Conservation (phyloP, 257 asterid species). For the Knoxia roxburghii region DNA sequence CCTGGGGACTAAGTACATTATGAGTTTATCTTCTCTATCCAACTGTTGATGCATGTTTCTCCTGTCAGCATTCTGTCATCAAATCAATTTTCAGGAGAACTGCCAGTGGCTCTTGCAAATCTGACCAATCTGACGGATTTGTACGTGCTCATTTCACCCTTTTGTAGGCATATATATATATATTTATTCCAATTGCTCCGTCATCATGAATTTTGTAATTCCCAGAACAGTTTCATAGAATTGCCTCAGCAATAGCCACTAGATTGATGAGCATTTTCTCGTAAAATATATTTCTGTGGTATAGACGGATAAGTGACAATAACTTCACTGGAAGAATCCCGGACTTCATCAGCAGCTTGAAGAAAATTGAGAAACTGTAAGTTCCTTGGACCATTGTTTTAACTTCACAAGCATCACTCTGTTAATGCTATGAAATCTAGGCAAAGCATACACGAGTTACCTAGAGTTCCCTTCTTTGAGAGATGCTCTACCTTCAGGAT, state of each 20-base stretch:
- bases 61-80: slow-evolving; percentile 59
- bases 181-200: background rate
- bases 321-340: slow-evolving; percentile 88
- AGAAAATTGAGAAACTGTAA: slow-evolving; percentile 72
- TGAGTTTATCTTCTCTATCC: background rate
- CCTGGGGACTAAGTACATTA: slow-evolving; percentile 3
- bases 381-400: slow-evolving; percentile 15
- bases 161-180: background rate
- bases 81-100: slow-evolving; percentile 60
- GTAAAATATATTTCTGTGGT: background rate
- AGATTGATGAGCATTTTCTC: background rate
- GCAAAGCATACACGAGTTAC: too few relatives aligned
- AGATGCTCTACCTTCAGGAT: background rate
- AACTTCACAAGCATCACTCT: background rate
- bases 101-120: slow-evolving; percentile 53
- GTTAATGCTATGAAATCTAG: background rate
- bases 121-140: slow-evolving; percentile 62
- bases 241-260: background rate
- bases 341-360: slow-evolving; percentile 75
- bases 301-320: slow-evolving; percentile 84
- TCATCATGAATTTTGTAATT: background rate
- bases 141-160: slow-evolving; percentile 35
- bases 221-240: too few relatives aligned
- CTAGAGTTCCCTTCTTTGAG: background rate
- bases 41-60: slow-evolving; percentile 14